Conservation (phyloP, 257 asterid genomes). For the Euphrasia confusa region DNA sequence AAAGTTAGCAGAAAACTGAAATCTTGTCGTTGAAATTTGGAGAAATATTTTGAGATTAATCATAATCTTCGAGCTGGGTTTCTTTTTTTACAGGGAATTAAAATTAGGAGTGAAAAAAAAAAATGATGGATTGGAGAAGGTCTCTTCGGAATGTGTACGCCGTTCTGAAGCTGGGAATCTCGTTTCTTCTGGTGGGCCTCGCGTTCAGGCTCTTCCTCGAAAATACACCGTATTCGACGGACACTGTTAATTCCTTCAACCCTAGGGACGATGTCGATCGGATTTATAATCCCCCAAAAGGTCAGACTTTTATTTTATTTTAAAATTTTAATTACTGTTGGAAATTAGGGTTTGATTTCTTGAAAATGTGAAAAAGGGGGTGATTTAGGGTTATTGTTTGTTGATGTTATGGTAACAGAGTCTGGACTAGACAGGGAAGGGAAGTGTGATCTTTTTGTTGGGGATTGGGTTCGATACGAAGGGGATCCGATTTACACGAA, state of each 20-base stretch:
- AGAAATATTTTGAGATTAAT: no score
- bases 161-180: conserved; percentile 48
- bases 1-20: no score
- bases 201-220: conserved; percentile 44
- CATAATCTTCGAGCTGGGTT: neutral
- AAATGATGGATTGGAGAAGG: conserved; percentile 39
- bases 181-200: conserved; percentile 49
- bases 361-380: neutral
- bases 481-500: conserved; percentile 66
- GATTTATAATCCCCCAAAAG: conserved; percentile 31
- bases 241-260: conserved; percentile 23
- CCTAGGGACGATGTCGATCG: conserved; percentile 27
- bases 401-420: neutral
- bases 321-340: neutral
- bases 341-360: neutral
- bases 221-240: conserved; percentile 16
- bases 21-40: no score
- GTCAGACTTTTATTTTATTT: conserved; percentile 26
- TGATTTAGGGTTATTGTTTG: neutral
- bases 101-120: neutral
- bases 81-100: neutral
- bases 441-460: conserved; percentile 53
- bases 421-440: conserved; percentile 26
- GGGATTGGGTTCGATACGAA: conserved; percentile 67
- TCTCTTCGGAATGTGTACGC: conserved; percentile 39